These are phyloP conservation scores for Microstegium vimineum DNA, from an alignment of 176 grass and related monocot species.

Conservation along the genomic window DNA sequence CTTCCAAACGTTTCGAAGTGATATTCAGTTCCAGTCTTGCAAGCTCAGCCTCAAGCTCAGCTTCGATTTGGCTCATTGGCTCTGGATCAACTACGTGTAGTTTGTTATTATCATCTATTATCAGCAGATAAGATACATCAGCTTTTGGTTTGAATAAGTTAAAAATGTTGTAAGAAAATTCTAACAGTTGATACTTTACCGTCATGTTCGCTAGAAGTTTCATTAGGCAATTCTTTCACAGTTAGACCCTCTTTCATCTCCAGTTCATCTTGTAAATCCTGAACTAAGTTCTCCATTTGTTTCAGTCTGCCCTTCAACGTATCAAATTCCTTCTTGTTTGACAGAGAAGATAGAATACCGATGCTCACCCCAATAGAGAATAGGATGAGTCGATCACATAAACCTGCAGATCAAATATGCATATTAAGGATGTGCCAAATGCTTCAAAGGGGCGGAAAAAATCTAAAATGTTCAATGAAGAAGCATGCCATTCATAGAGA, in stretches of 20 bases:
- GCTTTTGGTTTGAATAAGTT: conserved; percentile 4
- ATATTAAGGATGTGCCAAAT: conserved; percentile 15
- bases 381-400: conserved; percentile 44
- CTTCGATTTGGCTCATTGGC: conserved; percentile 92
- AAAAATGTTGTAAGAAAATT: neutral
- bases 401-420: conserved; percentile 38
- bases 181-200: conserved; percentile 19
- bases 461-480: neutral
- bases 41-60: conserved; percentile 88
- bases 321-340: conserved; percentile 72
- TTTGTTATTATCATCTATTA: conserved; percentile 36
- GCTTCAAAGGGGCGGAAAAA: neutral
- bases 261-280: conserved; percentile 94
- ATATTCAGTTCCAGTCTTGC: conserved; percentile 81
- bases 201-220: conserved; percentile 25
- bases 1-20: conserved; percentile 40
- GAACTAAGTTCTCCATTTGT: conserved; percentile 77
- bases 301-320: conserved; percentile 58
- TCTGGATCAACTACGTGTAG: conserved; percentile 19
- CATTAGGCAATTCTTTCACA: conserved; percentile 59
- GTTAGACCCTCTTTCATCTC: conserved; percentile 85
- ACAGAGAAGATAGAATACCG: conserved; percentile 65
- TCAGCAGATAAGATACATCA: neutral
- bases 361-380: conserved; percentile 64
- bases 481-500: conserved; percentile 18